A percentile compares a stretch with the other conserved stretches of the same genome.
Conservation (phyloP, 176 grass and related monocot species). For the Rhipidocladum racemiflorum region DNA sequence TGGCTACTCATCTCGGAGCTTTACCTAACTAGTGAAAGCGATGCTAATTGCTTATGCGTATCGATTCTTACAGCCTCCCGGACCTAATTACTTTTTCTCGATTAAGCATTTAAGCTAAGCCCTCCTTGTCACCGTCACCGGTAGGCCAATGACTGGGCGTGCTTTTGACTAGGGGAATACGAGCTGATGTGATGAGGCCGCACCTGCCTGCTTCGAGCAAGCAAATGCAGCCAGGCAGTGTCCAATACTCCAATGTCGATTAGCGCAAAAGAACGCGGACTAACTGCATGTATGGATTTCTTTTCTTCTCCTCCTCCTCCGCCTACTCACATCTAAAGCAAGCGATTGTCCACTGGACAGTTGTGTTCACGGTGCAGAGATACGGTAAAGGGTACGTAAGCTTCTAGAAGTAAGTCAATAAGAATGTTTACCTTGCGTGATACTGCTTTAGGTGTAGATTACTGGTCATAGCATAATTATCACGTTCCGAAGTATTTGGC, state of each 20-base stretch:
- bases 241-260: no score
- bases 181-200: background rate
- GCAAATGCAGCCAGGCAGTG: background rate
- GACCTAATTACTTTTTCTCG: background rate
- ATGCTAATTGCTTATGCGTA: background rate
- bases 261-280: background rate
- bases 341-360: background rate
- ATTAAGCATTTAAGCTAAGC: background rate
- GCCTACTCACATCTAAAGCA: background rate
- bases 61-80: background rate
- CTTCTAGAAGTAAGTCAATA: no score
- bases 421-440: no score
- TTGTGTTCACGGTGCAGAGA: background rate
- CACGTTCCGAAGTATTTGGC: no score
- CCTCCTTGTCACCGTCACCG: background rate
- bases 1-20: background rate
- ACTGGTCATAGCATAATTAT: no score
- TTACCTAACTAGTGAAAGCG: slow-evolving; percentile 23
- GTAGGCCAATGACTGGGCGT: background rate
- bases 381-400: no score
- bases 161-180: slow-evolving; percentile 28
- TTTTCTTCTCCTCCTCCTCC: background rate
- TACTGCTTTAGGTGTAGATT: no score
- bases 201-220: background rate
- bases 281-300: background rate